A percentile compares a stretch with the other conserved stretches of the same genome.
Evolutionary conservation across 2,329 filamentous ascomycete species (phyloP).

Genomic region (Elsinoe australis): DNA sequence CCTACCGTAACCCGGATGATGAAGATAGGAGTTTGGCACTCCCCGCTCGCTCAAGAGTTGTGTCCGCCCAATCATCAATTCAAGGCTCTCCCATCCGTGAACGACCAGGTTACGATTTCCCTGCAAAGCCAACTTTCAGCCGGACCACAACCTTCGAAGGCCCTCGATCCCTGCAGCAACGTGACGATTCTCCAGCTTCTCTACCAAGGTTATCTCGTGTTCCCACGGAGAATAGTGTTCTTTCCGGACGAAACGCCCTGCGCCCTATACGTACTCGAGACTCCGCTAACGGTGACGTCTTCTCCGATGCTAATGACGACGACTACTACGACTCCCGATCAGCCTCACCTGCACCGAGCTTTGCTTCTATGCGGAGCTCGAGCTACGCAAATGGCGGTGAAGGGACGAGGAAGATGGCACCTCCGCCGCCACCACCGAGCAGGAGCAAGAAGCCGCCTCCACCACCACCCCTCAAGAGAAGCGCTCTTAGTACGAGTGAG

Average conservation of each 20-base stretch:
- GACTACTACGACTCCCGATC: constrained; percentile 45
- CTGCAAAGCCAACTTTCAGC: constrained; percentile 39
- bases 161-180: constrained; percentile 34
- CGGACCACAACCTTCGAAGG: constrained; percentile 54
- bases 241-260: constrained; percentile 42
- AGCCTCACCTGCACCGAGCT: constrained; percentile 47
- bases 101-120: constrained; percentile 37
- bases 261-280: constrained; percentile 30
- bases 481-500: constrained; percentile 38
- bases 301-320: constrained; percentile 46
- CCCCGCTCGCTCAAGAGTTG: constrained; percentile 43
- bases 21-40: constrained; percentile 46
- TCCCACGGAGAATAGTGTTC: constrained; percentile 48
- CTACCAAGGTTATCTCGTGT: constrained; percentile 44
- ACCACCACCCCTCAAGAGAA: constrained; percentile 57
- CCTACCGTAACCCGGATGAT: constrained; percentile 50
- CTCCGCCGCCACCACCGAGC: constrained; percentile 55
- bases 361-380: constrained; percentile 36
- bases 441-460: constrained; percentile 59
- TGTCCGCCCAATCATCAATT: constrained; percentile 33
- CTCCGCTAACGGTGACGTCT: constrained; percentile 38
- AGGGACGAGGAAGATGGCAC: constrained; percentile 43
- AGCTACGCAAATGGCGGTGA: constrained; percentile 22
- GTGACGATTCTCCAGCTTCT: constrained; percentile 44
- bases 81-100: constrained; percentile 37